Percentiles rank a stretch among this genome's conserved stretches.
phyloP scores from a whole-genome alignment of 129 eudicot genomes.

The Mikania micrantha region DNA sequence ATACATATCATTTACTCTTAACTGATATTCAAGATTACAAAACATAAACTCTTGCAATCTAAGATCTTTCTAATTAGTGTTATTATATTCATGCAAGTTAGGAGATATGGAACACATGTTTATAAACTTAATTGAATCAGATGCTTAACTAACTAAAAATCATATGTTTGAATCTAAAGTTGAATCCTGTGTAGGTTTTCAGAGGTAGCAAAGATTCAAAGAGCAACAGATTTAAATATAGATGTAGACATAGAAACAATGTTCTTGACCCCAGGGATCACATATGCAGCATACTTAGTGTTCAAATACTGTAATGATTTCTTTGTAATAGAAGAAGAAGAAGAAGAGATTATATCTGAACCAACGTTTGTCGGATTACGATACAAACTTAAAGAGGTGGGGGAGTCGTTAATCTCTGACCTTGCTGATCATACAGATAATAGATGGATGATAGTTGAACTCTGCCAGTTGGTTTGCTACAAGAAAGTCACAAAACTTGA shows the following conservation, averaged over 20 bases:
- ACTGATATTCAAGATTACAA: no score
- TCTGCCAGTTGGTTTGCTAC: constrained; percentile 4
- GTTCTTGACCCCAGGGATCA: constrained; percentile 7
- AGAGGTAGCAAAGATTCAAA: constrained; percentile 11
- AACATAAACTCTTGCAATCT: no score
- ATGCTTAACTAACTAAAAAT: no score
- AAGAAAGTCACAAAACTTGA: constrained; percentile 17
- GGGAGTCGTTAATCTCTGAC: neutral
- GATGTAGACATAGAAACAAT: constrained; percentile 15
- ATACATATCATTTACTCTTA: no score
- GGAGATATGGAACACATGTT: no score
- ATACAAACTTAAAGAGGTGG: constrained; percentile 4
- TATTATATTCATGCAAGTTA: no score
- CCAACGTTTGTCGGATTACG: neutral
- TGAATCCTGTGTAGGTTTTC: constrained; percentile 5
- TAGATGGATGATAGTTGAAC: constrained; percentile 11
- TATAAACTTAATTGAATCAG: no score
- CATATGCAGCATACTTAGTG: constrained; percentile 16
- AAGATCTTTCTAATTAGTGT: no score
- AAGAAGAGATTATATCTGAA: neutral
- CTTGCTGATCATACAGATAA: constrained; percentile 5
- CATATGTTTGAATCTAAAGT: no score
- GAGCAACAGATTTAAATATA: neutral
- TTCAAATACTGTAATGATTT: neutral
- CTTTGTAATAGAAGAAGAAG: no score